Conservation (phyloP, 306 rosid genomes). For the Notholithocarpus densiflorus region DNA sequence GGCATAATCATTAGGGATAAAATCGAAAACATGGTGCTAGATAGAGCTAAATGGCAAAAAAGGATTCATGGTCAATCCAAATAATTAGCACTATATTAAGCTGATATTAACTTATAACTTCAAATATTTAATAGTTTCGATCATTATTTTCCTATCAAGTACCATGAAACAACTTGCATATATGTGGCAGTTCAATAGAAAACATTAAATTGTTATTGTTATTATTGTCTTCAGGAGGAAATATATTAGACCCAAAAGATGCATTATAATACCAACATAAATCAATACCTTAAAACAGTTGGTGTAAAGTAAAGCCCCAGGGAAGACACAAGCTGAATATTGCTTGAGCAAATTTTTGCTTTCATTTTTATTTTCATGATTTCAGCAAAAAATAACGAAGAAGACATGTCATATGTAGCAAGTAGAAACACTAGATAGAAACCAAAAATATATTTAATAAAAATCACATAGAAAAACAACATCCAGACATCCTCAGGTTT, state of each 20-base stretch:
- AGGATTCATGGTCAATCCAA: not conserved
- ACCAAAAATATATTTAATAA: not conserved
- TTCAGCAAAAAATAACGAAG: constrained; percentile 7
- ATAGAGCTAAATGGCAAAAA: not conserved
- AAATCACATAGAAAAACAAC: not conserved
- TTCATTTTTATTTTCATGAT: not conserved
- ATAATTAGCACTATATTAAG: not conserved
- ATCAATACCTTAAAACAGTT: not conserved
- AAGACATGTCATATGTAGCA: not conserved
- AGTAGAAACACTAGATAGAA: not conserved
- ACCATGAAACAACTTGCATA: not conserved
- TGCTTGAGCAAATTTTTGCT: not conserved
- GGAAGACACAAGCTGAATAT: not conserved
- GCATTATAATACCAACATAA: not conserved
- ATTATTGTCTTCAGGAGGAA: too few relatives aligned
- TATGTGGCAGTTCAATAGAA: not conserved
- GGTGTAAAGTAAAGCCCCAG: not conserved
- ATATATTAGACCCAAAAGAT: not conserved
- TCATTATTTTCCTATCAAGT: not conserved
- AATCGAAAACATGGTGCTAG: not conserved
- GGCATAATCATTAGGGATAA: not conserved
- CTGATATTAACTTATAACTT: not conserved
- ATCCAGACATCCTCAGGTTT: constrained; percentile 5
- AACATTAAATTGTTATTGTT: not conserved
- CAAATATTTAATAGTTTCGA: not conserved